These are phyloP conservation scores for Rhizodiscina lignyota DNA, from an alignment of 495 filamentous ascomycete species.

Conservation along the genomic window DNA sequence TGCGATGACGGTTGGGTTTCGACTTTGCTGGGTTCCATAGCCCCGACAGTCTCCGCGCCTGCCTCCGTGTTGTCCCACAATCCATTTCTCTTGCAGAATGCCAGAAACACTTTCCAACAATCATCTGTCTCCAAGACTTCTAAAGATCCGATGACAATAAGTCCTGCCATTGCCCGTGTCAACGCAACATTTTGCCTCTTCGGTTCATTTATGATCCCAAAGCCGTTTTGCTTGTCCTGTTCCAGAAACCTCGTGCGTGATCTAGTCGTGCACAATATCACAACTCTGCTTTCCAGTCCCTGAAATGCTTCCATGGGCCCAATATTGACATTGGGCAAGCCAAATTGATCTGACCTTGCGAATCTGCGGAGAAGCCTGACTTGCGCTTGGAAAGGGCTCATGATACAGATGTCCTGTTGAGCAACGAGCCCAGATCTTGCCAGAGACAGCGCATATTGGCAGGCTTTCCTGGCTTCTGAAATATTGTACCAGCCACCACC, in stretches of 20 bases:
- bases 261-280: slow-evolving; percentile 39
- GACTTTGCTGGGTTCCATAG: no score
- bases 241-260: slow-evolving; percentile 29
- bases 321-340: slow-evolving; percentile 30
- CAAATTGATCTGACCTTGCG: slow-evolving; percentile 12
- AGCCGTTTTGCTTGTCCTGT: slow-evolving; percentile 25
- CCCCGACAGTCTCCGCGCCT: background rate
- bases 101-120: slow-evolving; percentile 29
- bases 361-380: slow-evolving; percentile 27
- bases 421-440: slow-evolving; percentile 19
- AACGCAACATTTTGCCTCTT: slow-evolving; percentile 37
- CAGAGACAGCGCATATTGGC: slow-evolving; percentile 24
- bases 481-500: slow-evolving; percentile 37
- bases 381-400: slow-evolving; percentile 37
- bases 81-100: slow-evolving; percentile 29
- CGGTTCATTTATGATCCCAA: slow-evolving; percentile 30
- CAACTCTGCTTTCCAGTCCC: slow-evolving; percentile 33
- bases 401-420: slow-evolving; percentile 35
- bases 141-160: slow-evolving; percentile 34
- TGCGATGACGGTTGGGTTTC: no score
- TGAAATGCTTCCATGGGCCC: slow-evolving; percentile 43
- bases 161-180: slow-evolving; percentile 35
- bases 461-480: slow-evolving; percentile 29
- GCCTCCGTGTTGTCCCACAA: slow-evolving; percentile 11
- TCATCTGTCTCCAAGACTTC: slow-evolving; percentile 26